Evolutionary conservation across 2,329 filamentous ascomycete species (phyloP).

Genomic region (Pezicula carpinea): DNA sequence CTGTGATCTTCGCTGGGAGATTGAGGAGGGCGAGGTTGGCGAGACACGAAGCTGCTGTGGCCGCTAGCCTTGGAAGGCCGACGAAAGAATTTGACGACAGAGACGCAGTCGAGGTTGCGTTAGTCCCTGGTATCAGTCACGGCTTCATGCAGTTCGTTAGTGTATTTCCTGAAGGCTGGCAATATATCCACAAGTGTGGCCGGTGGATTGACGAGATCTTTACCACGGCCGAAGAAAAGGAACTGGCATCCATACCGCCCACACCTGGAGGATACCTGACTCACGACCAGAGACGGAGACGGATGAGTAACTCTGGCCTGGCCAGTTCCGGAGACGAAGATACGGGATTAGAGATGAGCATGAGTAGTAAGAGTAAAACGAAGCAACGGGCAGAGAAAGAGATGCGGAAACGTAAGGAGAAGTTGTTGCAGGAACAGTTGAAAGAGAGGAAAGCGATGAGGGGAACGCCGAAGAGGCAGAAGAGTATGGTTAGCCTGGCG

Average conservation of each 20-base stretch:
- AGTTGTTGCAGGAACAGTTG: constrained; percentile 20
- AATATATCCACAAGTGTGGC: constrained; percentile 73
- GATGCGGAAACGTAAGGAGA: constrained; percentile 37
- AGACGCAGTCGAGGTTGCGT: constrained; percentile 72
- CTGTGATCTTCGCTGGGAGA: constrained; percentile 88
- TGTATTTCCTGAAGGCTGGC: constrained; percentile 87
- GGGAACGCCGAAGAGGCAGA: constrained; percentile 27
- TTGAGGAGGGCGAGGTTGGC: constrained; percentile 73
- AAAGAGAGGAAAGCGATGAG: constrained; percentile 26
- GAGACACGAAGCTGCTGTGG: constrained; percentile 42
- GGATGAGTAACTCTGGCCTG: constrained; percentile 10
- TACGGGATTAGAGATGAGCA: constrained; percentile 73
- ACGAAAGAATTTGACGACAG: constrained; percentile 62
- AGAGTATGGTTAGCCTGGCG: constrained; percentile 46
- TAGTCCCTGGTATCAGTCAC: constrained; percentile 87
- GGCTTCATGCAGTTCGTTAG: constrained; percentile 90
- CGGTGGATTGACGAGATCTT: constrained; percentile 82
- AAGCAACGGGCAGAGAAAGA: constrained; percentile 34
- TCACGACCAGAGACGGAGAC: constrained; percentile 15
- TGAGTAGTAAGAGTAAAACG: constrained; percentile 36
- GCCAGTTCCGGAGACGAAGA: constrained; percentile 65
- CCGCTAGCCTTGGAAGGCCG: constrained; percentile 48
- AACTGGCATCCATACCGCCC: constrained; percentile 23
- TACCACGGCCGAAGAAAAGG: constrained; percentile 39
- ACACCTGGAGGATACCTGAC: constrained; percentile 8